Conservation (phyloP, 495 filamentous ascomycete species). For the Xylaria cubensis region DNA sequence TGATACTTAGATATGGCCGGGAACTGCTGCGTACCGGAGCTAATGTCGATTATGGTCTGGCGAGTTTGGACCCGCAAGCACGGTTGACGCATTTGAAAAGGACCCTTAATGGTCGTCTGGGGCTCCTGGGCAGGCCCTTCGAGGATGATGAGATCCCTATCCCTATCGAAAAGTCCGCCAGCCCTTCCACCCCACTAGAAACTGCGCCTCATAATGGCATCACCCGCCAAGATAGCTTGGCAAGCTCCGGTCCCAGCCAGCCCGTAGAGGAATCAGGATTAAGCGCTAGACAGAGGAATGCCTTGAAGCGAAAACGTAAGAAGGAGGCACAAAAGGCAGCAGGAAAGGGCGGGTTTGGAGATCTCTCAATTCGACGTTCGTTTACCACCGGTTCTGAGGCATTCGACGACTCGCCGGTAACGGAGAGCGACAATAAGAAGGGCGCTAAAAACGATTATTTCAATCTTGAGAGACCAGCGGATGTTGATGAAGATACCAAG, state of each 20-base stretch:
- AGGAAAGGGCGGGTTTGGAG: constrained; percentile 77
- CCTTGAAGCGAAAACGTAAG: constrained; percentile 90
- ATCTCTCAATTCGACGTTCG: constrained; percentile 74
- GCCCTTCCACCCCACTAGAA: constrained; percentile 52
- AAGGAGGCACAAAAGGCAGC: constrained; percentile 81
- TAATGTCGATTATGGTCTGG: constrained; percentile 81
- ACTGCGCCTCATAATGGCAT: constrained; percentile 50
- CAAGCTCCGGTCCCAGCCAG: constrained; percentile 40
- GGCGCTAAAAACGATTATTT: constrained; percentile 89
- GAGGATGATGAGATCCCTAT: constrained; percentile 79
- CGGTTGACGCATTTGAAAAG: constrained; percentile 88
- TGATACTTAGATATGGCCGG: constrained; percentile 81
- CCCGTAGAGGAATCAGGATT: constrained; percentile 71
- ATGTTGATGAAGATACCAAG: constrained; percentile 85
- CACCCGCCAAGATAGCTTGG: constrained; percentile 43
- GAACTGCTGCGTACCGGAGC: constrained; percentile 77
- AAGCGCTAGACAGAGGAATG: constrained; percentile 91
- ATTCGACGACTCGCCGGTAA: constrained; percentile 65
- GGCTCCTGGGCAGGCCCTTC: constrained; percentile 79
- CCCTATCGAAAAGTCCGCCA: constrained; percentile 44
- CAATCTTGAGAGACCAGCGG: constrained; percentile 73
- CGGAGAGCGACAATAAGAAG: constrained; percentile 66
- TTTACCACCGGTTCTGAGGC: constrained; percentile 61
- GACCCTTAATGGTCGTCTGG: constrained; percentile 80
- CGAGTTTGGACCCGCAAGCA: constrained; percentile 77